Conservation (phyloP, 2,329 filamentous ascomycete species). For the Chaetoscypha palmicola region DNA sequence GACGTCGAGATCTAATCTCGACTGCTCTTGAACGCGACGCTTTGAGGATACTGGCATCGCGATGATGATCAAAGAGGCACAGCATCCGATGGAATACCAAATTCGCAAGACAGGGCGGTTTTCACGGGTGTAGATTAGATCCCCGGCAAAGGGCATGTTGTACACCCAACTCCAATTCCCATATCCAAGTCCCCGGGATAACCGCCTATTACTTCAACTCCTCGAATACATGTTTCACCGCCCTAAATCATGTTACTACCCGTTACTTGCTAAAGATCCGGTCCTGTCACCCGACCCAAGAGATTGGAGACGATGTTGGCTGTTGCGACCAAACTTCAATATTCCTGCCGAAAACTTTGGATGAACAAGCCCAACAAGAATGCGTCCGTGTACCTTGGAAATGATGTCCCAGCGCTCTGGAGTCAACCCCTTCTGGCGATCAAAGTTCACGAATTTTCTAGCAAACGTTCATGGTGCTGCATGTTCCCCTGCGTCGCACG, state of each 20-base stretch:
- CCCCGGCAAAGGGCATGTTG: neutral
- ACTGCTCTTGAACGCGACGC: neutral
- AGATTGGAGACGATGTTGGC: conserved; percentile 5
- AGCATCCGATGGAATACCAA: neutral
- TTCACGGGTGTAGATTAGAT: too few relatives aligned
- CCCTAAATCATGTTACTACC: conserved; percentile 1
- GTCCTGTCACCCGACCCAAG: conserved; percentile 3
- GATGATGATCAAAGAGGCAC: too few relatives aligned
- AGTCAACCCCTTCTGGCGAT: too few relatives aligned
- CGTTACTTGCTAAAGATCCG: neutral
- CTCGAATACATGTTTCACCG: neutral
- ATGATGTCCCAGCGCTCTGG: too few relatives aligned
- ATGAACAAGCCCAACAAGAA: neutral
- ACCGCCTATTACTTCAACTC: conserved; percentile 1
- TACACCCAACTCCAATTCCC: neutral
- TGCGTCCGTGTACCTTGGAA: too few relatives aligned
- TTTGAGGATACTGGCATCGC: too few relatives aligned
- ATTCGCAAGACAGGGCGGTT: too few relatives aligned
- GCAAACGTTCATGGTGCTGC: too few relatives aligned
- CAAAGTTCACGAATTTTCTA: too few relatives aligned
- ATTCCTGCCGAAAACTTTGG: neutral
- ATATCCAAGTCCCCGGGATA: conserved; percentile 1
- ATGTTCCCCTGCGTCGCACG: too few relatives aligned
- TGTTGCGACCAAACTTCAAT: too few relatives aligned
- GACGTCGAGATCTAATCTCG: too few relatives aligned